Conservation (phyloP, 225 moss, liverwort and hornwort species). For the Polytrichum formosum region DNA sequence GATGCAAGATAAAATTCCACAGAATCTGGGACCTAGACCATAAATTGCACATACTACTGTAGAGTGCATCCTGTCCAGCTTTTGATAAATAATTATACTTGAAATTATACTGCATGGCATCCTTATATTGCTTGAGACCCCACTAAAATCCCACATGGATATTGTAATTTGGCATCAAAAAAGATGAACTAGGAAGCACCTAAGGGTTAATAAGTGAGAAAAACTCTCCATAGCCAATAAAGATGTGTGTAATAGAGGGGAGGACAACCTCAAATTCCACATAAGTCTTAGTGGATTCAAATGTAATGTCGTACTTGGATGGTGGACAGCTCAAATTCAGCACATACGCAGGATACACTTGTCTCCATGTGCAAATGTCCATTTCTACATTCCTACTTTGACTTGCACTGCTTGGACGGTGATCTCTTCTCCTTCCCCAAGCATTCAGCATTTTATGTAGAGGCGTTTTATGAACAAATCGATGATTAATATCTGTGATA, state of each 20-base stretch:
- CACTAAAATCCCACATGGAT: too few species aligned
- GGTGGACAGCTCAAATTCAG: slow-evolving; percentile 75
- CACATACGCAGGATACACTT: slow-evolving; percentile 64
- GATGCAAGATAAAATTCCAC: slow-evolving; percentile 11
- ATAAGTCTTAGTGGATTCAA: slow-evolving; percentile 86
- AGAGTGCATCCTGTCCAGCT: too few species aligned
- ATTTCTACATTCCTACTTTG: slow-evolving; percentile 21
- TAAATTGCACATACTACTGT: too few species aligned
- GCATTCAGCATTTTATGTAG: slow-evolving; percentile 81
- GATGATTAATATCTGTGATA: slow-evolving; percentile 77
- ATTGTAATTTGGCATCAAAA: too few species aligned
- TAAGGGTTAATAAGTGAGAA: too few species aligned
- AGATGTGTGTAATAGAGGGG: background rate
- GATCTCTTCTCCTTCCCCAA: slow-evolving; percentile 36
- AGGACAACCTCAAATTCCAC: slow-evolving; percentile 88
- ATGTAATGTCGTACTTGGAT: slow-evolving; percentile 88
- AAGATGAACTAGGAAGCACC: too few species aligned
- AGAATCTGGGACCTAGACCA: background rate
- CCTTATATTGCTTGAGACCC: too few species aligned
- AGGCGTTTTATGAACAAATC: slow-evolving; percentile 84
- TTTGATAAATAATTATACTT: too few species aligned
- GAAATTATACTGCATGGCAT: too few species aligned
- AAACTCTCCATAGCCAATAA: background rate
- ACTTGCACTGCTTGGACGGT: slow-evolving; percentile 11
- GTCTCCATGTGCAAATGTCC: slow-evolving; percentile 33